Conservation (phyloP, 805 yeast species). For the Candida nitratophila region DNA sequence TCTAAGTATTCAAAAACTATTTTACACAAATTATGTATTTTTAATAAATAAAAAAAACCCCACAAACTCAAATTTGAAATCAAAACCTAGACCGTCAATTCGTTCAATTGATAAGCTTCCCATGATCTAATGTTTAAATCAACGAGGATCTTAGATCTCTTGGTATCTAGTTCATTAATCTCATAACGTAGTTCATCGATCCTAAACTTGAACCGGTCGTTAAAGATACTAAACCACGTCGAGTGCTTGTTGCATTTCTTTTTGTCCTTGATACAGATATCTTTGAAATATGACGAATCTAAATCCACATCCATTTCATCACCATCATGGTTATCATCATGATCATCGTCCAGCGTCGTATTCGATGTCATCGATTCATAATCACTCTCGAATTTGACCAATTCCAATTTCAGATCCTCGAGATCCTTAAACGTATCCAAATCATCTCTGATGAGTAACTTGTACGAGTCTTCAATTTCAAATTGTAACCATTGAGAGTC, state of each 20-base stretch:
- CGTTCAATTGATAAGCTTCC: conserved; percentile 21
- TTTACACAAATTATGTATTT: too few species aligned
- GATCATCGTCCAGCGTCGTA: conserved; percentile 5
- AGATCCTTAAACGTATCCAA: background rate
- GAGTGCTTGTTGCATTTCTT: conserved; percentile 49
- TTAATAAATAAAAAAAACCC: background rate
- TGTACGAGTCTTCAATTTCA: background rate
- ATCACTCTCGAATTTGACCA: background rate
- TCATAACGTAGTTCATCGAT: conserved; percentile 20
- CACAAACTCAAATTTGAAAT: background rate
- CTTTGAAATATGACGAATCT: conserved; percentile 7
- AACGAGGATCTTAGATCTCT: conserved; percentile 25
- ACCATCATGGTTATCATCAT: conserved; percentile 1
- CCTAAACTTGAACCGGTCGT: conserved; percentile 29
- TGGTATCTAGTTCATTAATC: conserved; percentile 15
- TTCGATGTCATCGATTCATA: background rate
- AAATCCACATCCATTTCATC: conserved; percentile 6
- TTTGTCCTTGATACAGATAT: conserved; percentile 44
- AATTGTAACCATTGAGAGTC: conserved; percentile 17
- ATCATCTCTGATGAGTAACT: background rate
- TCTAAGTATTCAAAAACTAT: too few species aligned
- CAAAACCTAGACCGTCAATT: background rate
- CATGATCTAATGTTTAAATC: conserved; percentile 30
- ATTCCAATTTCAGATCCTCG: background rate
- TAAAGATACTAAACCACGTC: conserved; percentile 25